A percentile compares a stretch with the other conserved stretches of the same genome.
Evolutionary conservation across 495 filamentous ascomycete species (phyloP).

Genomic region (Massariosphaeria phaeospora): DNA sequence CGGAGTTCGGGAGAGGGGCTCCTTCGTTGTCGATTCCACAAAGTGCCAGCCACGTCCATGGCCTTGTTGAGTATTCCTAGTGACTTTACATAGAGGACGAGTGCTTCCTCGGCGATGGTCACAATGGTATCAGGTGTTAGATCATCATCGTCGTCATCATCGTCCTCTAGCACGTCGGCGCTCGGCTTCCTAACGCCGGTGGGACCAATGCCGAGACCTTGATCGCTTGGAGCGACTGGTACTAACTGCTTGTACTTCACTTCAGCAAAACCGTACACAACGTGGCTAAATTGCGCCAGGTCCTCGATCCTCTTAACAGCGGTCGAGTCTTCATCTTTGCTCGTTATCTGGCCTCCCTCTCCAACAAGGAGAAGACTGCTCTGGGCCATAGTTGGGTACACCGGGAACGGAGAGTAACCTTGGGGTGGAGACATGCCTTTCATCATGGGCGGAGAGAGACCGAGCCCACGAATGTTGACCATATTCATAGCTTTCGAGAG

Average conservation of each 20-base stretch:
- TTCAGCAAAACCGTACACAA: conserved; percentile 94
- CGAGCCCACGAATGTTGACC: conserved; percentile 75
- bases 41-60: conserved; percentile 93
- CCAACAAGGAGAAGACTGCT: conserved; percentile 57
- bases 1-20: conserved; percentile 40
- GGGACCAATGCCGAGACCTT: conserved; percentile 60
- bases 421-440: conserved; percentile 67
- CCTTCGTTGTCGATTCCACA: conserved; percentile 70
- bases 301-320: conserved; percentile 82
- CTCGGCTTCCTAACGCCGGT: conserved; percentile 45
- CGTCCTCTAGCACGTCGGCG: conserved; percentile 38
- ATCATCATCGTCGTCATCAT: conserved; percentile 53
- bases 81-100: conserved; percentile 94
- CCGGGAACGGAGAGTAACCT: conserved; percentile 74
- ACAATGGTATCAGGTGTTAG: conserved; percentile 83
- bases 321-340: conserved; percentile 73
- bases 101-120: conserved; percentile 83
- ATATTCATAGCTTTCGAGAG: conserved; percentile 93
- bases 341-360: conserved; percentile 56
- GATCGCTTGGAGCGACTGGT: conserved; percentile 70
- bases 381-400: conserved; percentile 72
- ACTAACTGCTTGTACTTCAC: conserved; percentile 97
- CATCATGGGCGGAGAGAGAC: conserved; percentile 42
- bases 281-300: conserved; percentile 83
- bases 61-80: conserved; percentile 81